Evolutionary conservation across 345 rosid genomes (phyloP).

Genomic region (Eucalyptus urophylla): DNA sequence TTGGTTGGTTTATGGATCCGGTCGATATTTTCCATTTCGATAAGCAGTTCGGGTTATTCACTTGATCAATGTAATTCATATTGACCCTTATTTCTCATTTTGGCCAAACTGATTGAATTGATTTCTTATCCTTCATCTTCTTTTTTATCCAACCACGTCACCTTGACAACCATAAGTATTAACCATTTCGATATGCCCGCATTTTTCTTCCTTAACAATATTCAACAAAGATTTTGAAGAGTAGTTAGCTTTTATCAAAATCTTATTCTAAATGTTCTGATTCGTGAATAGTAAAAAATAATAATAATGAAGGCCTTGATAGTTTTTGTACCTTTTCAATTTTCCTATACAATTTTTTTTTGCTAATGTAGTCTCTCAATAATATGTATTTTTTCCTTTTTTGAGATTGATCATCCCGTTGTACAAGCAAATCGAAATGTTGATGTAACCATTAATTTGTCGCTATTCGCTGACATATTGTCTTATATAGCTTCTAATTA

Average conservation of each 20-base stretch:
- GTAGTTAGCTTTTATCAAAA: background rate
- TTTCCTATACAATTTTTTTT: too few relatives aligned
- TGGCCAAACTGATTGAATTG: too few relatives aligned
- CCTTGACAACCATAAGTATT: background rate
- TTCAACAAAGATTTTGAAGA: background rate
- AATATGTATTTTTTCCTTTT: background rate
- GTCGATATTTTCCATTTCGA: accelerated
- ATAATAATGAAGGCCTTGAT: too few relatives aligned
- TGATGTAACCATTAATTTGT: background rate
- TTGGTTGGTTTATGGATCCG: too few relatives aligned
- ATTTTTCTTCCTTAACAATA: background rate
- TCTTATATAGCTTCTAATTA: background rate
- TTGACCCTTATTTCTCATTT: accelerated
- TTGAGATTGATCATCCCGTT: background rate
- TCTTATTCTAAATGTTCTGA: background rate
- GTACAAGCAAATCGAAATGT: background rate
- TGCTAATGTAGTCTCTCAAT: too few relatives aligned
- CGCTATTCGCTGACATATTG: background rate
- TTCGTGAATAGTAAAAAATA: background rate
- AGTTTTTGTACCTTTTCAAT: too few relatives aligned
- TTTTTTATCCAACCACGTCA: too few relatives aligned
- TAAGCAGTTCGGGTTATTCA: too few relatives aligned
- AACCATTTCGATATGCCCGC: background rate
- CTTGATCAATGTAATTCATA: too few relatives aligned
- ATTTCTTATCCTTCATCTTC: too few relatives aligned